Conservation (phyloP, 768 basidiomycete species). For the Boletus eberwhitei region DNA sequence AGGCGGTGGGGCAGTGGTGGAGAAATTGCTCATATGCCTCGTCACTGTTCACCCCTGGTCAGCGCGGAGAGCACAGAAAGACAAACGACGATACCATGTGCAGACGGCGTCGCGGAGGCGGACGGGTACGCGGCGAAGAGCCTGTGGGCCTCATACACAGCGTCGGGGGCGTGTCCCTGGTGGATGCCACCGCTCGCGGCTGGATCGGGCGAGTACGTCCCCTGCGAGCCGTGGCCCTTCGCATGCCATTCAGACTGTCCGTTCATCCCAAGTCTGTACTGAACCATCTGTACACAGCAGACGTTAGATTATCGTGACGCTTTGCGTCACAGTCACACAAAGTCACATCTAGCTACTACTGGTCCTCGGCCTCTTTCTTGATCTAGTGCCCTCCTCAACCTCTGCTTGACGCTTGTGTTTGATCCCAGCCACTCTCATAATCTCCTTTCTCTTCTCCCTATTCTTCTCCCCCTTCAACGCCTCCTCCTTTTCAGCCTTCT, state of each 20-base stretch:
- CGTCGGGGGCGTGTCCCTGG: conserved; percentile 36
- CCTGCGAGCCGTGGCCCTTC: conserved; percentile 17
- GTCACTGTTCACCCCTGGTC: conserved; percentile 47
- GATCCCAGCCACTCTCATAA: conserved; percentile 68
- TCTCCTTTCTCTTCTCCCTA: conserved; percentile 72
- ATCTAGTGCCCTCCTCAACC: conserved; percentile 49
- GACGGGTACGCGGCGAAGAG: conserved; percentile 68
- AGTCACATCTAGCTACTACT: conserved; percentile 1
- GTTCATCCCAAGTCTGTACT: conserved; percentile 21
- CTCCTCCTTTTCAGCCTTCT: conserved; percentile 73
- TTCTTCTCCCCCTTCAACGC: conserved; percentile 60
- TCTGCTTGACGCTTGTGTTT: conserved; percentile 68
- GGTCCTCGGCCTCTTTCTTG: conserved; percentile 53
- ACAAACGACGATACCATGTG: conserved; percentile 51
- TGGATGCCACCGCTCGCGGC: neutral
- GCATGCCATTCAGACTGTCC: conserved; percentile 25
- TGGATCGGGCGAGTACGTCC: conserved; percentile 13
- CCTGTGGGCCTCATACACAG: conserved; percentile 65
- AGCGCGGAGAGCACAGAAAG: conserved; percentile 6
- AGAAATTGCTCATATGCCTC: conserved; percentile 60
- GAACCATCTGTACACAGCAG: neutral
- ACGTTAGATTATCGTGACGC: conserved; percentile 12
- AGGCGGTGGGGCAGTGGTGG: conserved; percentile 55
- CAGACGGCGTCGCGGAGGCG: conserved; percentile 73
- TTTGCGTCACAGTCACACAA: conserved; percentile 18